These are phyloP conservation scores for Lentinula novae-zelandiae DNA, from an alignment of 1,284 basidiomycete genomes.

Conservation along the genomic window DNA sequence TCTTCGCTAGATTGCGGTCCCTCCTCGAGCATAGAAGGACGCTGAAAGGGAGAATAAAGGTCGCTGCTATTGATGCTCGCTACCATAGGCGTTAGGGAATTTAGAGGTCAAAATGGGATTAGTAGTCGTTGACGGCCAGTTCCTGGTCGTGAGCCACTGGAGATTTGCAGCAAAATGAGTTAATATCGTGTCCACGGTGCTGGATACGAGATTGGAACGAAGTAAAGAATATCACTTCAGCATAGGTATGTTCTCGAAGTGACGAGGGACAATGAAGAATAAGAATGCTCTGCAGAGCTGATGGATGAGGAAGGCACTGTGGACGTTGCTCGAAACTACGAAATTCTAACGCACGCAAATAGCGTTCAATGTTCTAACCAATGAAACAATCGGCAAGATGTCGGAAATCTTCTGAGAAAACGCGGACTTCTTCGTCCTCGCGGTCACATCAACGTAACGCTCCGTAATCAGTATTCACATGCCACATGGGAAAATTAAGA, in stretches of 20 bases:
- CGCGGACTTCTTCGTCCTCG: slow-evolving; percentile 1
- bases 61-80: slow-evolving; percentile 44
- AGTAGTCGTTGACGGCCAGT: slow-evolving; percentile 1
- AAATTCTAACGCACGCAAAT: slow-evolving; percentile 11
- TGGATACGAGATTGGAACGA: neutral
- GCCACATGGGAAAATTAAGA: slow-evolving; percentile 1
- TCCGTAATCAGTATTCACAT: slow-evolving; percentile 1
- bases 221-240: slow-evolving; percentile 4
- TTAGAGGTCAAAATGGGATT: neutral
- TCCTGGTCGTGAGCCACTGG: slow-evolving; percentile 14
- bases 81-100: slow-evolving; percentile 40
- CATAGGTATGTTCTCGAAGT: neutral
- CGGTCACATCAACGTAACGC: slow-evolving; percentile 4
- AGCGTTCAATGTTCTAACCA: slow-evolving; percentile 11
- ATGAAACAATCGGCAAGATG: slow-evolving; percentile 10
- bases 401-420: slow-evolving; percentile 7
- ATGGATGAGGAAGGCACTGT: slow-evolving; percentile 1
- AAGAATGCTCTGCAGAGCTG: neutral
- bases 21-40: slow-evolving; percentile 50
- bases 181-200: slow-evolving; percentile 13
- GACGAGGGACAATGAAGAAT: neutral
- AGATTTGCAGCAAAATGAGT: slow-evolving; percentile 8
- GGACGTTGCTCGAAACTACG: neutral
- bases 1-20: slow-evolving; percentile 67
- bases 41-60: slow-evolving; percentile 53